Conservation (phyloP, 768 basidiomycete genomes). For the Suillus decipiens region DNA sequence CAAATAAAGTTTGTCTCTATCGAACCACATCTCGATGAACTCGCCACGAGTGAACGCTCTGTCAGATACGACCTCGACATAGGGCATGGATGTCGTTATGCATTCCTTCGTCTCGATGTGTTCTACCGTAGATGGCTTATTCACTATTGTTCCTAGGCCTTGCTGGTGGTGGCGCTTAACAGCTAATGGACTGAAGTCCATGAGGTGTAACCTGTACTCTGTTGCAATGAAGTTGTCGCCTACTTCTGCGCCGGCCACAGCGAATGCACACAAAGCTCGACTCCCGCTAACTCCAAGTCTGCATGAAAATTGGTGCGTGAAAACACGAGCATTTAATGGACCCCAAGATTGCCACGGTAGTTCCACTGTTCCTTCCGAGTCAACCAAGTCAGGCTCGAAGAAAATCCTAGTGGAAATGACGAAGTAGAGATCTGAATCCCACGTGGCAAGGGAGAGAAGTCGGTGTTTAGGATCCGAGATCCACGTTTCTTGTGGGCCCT, state of each 20-base stretch:
- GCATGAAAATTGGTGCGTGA: background rate
- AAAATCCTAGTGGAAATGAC: background rate
- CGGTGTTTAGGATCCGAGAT: background rate
- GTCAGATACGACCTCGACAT: background rate
- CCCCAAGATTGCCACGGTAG: background rate
- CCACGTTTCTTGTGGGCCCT: background rate
- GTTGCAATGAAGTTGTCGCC: background rate
- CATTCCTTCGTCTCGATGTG: background rate
- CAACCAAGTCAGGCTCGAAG: background rate
- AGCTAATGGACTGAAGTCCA: conserved; percentile 1
- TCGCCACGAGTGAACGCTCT: background rate
- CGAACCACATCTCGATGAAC: background rate
- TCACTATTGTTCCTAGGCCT: background rate
- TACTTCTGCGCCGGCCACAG: background rate
- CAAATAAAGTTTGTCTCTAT: background rate
- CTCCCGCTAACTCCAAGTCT: background rate
- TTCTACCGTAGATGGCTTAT: background rate
- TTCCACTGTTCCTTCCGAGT: background rate
- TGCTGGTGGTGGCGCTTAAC: background rate
- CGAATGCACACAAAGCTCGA: background rate
- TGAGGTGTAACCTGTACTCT: background rate
- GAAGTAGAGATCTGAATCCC: background rate
- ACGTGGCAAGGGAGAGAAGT: background rate
- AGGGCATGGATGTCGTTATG: background rate
- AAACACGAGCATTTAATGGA: background rate